Evolutionary conservation across 2,329 filamentous ascomycete genomes (phyloP).

Genomic region (Xylaria sp.): DNA sequence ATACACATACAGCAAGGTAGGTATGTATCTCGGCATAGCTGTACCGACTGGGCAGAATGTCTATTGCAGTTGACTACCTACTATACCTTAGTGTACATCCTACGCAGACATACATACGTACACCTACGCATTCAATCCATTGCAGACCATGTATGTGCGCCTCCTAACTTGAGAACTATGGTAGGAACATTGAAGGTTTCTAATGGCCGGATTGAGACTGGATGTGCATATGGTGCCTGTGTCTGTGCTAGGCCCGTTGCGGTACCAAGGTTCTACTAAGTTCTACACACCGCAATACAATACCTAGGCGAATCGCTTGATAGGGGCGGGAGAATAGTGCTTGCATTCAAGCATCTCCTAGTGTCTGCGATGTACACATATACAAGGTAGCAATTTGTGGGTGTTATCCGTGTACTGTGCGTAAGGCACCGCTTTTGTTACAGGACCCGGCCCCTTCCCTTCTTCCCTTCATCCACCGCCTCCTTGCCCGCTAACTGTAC

Average conservation of each 20-base stretch:
- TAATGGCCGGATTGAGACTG: conserved; percentile 34
- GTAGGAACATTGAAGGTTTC: conserved; percentile 12
- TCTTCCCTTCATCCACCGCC: conserved; percentile 5
- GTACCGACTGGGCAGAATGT: not conserved
- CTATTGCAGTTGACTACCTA: not conserved
- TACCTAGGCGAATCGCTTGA: not conserved
- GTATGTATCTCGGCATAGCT: not conserved
- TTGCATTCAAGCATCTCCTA: not conserved
- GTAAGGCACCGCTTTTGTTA: conserved; percentile 12
- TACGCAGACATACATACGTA: not conserved
- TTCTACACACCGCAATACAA: not conserved
- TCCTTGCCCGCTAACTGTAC: conserved; percentile 4
- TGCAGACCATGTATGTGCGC: too few species aligned
- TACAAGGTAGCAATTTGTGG: not conserved
- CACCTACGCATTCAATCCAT: too few species aligned
- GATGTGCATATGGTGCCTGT: conserved; percentile 10
- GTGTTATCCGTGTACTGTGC: not conserved
- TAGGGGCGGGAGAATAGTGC: not conserved
- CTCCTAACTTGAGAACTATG: not conserved
- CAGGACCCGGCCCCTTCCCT: not conserved
- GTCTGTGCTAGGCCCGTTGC: not conserved
- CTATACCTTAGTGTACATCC: too few species aligned
- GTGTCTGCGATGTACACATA: not conserved
- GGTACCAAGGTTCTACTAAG: not conserved
- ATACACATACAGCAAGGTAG: too few species aligned